Evolutionary conservation across 352 stramenopile genomes (phyloP).

Genomic region (Blastocystis sp.): DNA sequence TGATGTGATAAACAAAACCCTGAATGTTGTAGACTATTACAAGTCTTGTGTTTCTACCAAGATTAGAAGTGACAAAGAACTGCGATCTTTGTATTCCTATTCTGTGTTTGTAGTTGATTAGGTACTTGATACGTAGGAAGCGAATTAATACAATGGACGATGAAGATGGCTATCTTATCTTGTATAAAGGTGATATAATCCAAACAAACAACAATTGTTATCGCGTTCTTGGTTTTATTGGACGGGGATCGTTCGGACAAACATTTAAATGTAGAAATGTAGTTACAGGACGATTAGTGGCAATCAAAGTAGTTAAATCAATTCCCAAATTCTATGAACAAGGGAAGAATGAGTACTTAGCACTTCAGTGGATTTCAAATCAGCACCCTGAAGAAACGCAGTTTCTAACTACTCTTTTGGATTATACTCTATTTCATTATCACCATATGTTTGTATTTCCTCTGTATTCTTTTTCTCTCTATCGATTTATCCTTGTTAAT

Average conservation of each 20-base stretch:
- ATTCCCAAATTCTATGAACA: neutral
- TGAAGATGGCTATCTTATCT: neutral
- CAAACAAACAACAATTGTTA: neutral
- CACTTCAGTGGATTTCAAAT: neutral
- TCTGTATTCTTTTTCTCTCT: neutral
- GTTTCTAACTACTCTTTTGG: neutral
- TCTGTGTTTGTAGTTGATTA: too few species aligned
- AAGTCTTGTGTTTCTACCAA: too few species aligned
- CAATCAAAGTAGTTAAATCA: neutral
- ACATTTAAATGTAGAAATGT: neutral
- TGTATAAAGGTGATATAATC: neutral
- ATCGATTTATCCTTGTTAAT: neutral
- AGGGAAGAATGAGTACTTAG: neutral
- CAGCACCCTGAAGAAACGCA: neutral
- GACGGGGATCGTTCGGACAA: neutral
- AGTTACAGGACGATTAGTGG: neutral
- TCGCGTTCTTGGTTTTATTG: neutral
- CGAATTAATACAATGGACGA: too few species aligned
- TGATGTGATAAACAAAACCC: too few species aligned
- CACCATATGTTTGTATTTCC: constrained; percentile 18
- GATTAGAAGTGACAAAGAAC: too few species aligned
- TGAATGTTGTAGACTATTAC: too few species aligned
- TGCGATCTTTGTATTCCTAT: too few species aligned
- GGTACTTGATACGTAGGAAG: too few species aligned
- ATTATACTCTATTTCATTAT: neutral